These are phyloP conservation scores for Turritis glabra DNA, from an alignment of 345 rosid genomes.

Conservation along the genomic window DNA sequence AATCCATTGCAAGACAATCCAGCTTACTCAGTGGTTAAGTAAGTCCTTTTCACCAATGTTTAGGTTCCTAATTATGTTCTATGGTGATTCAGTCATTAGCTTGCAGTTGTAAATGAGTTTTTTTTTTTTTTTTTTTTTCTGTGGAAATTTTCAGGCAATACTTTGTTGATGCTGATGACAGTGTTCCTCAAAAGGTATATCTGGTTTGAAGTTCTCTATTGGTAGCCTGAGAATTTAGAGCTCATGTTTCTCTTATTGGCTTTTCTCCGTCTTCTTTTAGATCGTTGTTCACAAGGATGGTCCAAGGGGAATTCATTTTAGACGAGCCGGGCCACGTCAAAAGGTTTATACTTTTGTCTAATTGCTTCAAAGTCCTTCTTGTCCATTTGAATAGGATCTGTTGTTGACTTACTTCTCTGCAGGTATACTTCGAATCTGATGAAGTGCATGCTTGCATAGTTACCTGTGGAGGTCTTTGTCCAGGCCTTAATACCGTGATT, in stretches of 20 bases:
- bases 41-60: constrained; percentile 26
- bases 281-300: constrained; percentile 70
- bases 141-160: constrained; percentile 61
- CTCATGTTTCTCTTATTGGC: neutral
- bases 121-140: neutral
- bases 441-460: constrained; percentile 89
- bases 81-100: neutral
- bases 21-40: constrained; percentile 87
- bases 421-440: constrained; percentile 73
- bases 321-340: constrained; percentile 92
- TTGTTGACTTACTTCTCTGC: constrained; percentile 16
- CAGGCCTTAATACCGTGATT: constrained; percentile 81
- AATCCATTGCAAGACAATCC: constrained; percentile 92
- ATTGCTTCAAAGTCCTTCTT: neutral
- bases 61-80: neutral
- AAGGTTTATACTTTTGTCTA: constrained; percentile 45
- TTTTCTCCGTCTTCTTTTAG: constrained; percentile 41
- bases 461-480: constrained; percentile 90
- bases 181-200: constrained; percentile 64
- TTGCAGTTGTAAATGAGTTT: neutral
- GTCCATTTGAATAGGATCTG: constrained; percentile 12
- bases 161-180: constrained; percentile 84
- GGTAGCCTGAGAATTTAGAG: constrained; percentile 8
- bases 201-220: neutral
- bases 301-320: constrained; percentile 78